Percentiles rank a stretch among this genome's conserved stretches.
Evolutionary conservation across 2,329 filamentous ascomycete genomes (phyloP).

Genomic region (Sclerotinia trifoliorum): DNA sequence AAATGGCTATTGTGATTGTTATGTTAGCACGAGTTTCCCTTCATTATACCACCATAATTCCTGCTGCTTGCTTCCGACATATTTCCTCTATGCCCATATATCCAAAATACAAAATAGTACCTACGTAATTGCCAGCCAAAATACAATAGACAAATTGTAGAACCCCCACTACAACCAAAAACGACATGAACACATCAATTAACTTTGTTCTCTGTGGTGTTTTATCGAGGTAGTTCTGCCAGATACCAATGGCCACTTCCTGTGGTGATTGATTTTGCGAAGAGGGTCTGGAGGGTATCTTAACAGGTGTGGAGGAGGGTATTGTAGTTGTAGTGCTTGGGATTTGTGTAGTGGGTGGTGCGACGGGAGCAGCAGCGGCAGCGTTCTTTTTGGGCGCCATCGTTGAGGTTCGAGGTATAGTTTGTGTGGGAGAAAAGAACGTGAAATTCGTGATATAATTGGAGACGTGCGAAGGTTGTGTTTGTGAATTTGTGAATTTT

Average conservation of each 20-base stretch:
- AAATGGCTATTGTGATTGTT: constrained; percentile 67
- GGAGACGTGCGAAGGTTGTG: constrained; percentile 19
- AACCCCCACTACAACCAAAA: constrained; percentile 80
- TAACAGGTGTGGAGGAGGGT: constrained; percentile 35
- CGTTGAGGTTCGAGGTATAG: constrained; percentile 23
- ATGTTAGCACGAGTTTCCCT: constrained; percentile 9
- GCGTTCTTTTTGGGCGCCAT: constrained; percentile 54
- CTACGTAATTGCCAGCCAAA: constrained; percentile 88
- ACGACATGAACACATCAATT: constrained; percentile 85
- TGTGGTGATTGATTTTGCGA: constrained; percentile 34
- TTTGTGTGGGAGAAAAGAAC: neutral
- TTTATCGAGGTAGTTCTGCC: constrained; percentile 72
- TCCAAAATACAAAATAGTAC: constrained; percentile 42
- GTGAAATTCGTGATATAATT: constrained; percentile 7
- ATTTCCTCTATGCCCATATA: constrained; percentile 21
- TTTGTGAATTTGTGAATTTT: constrained; percentile 18
- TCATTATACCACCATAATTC: neutral
- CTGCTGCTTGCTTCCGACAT: neutral
- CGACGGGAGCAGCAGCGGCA: constrained; percentile 33
- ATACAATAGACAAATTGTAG: constrained; percentile 94
- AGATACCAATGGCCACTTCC: constrained; percentile 67
- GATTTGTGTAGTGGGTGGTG: constrained; percentile 24
- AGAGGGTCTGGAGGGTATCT: constrained; percentile 33
- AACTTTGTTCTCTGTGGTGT: constrained; percentile 92
- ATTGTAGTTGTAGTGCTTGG: constrained; percentile 30